These are phyloP conservation scores for Grosmannia huntii DNA, from an alignment of 2,329 filamentous ascomycete species.

Conservation along the genomic window DNA sequence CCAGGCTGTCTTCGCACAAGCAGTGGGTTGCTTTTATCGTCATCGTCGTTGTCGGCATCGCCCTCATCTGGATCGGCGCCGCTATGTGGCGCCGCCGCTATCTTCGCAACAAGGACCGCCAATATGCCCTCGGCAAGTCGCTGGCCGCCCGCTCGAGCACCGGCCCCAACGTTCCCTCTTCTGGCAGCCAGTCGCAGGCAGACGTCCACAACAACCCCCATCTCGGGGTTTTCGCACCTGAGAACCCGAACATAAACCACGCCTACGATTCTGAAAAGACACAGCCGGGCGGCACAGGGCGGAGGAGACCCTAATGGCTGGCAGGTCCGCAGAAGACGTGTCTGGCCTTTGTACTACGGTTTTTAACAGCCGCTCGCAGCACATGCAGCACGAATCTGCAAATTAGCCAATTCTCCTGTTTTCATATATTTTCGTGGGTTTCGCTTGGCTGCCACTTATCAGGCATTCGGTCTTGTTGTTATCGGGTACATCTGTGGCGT, in stretches of 20 bases:
- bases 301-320: neutral
- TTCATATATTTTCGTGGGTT: neutral
- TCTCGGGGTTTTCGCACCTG: slow-evolving; percentile 27
- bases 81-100: slow-evolving; percentile 63
- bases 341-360: neutral
- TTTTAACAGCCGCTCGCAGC: neutral
- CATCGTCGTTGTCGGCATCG: slow-evolving; percentile 57
- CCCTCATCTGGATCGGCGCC: slow-evolving; percentile 51
- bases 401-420: neutral
- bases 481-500: neutral
- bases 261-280: slow-evolving; percentile 20
- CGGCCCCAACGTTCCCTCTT: slow-evolving; percentile 19
- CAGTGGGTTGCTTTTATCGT: slow-evolving; percentile 76
- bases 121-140: slow-evolving; percentile 34
- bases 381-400: neutral
- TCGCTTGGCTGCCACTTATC: neutral
- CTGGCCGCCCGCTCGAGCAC: slow-evolving; percentile 16
- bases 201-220: slow-evolving; percentile 20
- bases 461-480: too few relatives aligned
- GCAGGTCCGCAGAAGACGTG: neutral
- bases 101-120: slow-evolving; percentile 53
- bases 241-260: slow-evolving; percentile 17
- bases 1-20: slow-evolving; percentile 57
- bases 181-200: slow-evolving; percentile 16
- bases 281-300: slow-evolving; percentile 25